Base-by-base conservation (phyloP, 23 red algal genomes). In the Agarophyton chilense region DNA sequence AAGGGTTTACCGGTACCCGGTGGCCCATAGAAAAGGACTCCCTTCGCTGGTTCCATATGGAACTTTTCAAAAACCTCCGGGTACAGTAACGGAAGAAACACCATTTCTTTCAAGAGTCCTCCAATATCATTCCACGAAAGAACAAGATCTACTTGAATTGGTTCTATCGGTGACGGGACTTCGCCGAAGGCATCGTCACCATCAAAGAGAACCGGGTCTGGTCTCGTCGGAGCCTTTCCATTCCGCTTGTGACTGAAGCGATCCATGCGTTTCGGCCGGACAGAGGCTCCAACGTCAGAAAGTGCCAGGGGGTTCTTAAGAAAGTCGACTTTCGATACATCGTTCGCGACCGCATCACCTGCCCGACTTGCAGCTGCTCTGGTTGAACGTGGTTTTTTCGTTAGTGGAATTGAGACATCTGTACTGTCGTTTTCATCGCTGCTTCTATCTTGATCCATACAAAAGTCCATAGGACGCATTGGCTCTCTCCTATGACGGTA, bases 51-150 rank as follows among this genome's bases (percentile, higher is more conserved):
- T n/a, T n/a, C n/a, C n/a, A n/a, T n/a, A n/a, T n/a, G n/a, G n/a
- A n/a, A n/a, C n/a, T n/a, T n/a, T 1, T 90, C 86, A 87, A 98
- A 95, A 13, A 92, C 58, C 71, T 95, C 90, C 3, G 92, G 93
- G 57, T 98, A 98, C 60, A 95, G 40, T 5, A 95, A 66, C 28
- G 96, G 96, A 33, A 95, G 66, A 44, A 92, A 81, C 2, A 98
- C 90, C 90, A 95, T 95, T 76, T 98, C 96, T 70, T 95, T 95
- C 74, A 98, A 82, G 29, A 95, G 91, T 17, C 96, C 96, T 10
- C 96, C 96, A 57, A 98, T 82, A 32, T 89, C 87, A 19, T 95
- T 60, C 96, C 96, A 98, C 66, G 54, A 71, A 58, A 98, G 80
- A 71, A 80, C 43, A 33, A 90, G 53, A 36, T 95, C 96, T 39